Percentiles rank a stretch among this genome's conserved stretches.
Conservation (phyloP, 1,139 yeast genomes). For the Geotrichum aggregatum region DNA sequence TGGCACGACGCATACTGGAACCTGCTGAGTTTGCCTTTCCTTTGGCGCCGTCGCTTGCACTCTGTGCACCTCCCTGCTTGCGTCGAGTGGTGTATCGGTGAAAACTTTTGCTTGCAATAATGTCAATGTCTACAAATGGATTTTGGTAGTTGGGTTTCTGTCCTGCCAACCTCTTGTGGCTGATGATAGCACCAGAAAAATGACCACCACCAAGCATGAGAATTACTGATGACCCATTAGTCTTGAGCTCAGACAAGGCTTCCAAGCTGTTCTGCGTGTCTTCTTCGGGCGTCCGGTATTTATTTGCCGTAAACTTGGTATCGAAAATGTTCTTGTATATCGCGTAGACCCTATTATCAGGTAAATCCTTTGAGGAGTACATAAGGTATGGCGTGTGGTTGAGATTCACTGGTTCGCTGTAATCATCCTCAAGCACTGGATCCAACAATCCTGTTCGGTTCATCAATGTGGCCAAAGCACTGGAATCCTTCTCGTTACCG, state of each 20-base stretch:
- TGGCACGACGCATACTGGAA: constrained; percentile 79
- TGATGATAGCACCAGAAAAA: constrained; percentile 90
- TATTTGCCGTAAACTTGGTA: constrained; percentile 42
- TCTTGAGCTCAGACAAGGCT: constrained; percentile 41
- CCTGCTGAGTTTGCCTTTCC: constrained; percentile 98
- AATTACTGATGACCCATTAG: constrained; percentile 54
- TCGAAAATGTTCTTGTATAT: constrained; percentile 63
- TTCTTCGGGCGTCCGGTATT: constrained; percentile 38
- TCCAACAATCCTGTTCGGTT: constrained; percentile 11
- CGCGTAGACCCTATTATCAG: constrained; percentile 54
- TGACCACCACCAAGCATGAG: constrained; percentile 98
- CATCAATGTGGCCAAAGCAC: constrained; percentile 24
- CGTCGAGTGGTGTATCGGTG: constrained; percentile 95
- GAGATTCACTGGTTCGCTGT: constrained; percentile 11
- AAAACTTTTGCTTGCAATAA: constrained; percentile 76
- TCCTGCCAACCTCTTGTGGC: constrained; percentile 64
- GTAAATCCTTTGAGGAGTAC: constrained; percentile 41
- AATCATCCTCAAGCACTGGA: constrained; percentile 2
- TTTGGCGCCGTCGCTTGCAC: constrained; percentile 83
- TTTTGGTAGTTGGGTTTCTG: constrained; percentile 37
- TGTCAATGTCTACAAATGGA: constrained; percentile 45
- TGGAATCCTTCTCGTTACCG: constrained; percentile 36
- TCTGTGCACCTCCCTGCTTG: constrained; percentile 96
- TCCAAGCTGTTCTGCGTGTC: constrained; percentile 20
- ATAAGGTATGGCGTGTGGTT: constrained; percentile 20